A percentile compares a stretch with the other conserved stretches of the same genome.
phyloP scores from a whole-genome alignment of 176 grass and related monocot species.

The Ananas comosus region DNA sequence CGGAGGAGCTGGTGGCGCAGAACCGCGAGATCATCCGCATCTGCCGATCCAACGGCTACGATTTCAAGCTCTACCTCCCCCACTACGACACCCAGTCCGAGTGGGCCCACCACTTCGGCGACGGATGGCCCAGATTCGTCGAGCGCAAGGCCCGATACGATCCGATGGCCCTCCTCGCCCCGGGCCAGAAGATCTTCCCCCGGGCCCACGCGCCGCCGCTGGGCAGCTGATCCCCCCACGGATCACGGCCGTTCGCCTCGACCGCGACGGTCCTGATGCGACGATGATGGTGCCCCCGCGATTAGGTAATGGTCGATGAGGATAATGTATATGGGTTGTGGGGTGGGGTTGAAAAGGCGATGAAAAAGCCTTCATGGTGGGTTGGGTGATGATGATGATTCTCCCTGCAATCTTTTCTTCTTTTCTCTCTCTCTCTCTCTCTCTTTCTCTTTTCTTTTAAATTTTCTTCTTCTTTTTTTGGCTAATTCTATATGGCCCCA shows the following conservation, averaged over 20 bases:
- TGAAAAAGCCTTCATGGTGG: not conserved
- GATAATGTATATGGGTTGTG: not conserved
- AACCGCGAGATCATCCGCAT: constrained; percentile 43
- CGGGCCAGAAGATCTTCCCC: constrained; percentile 78
- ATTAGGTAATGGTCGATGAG: too few species aligned
- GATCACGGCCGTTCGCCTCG: constrained; percentile 9
- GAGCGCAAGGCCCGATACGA: constrained; percentile 63
- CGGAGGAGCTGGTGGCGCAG: constrained; percentile 56
- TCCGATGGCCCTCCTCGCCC: constrained; percentile 57
- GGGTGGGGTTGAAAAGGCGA: not conserved
- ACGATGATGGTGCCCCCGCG: not conserved
- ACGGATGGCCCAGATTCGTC: constrained; percentile 56
- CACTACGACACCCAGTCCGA: constrained; percentile 40
- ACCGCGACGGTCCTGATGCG: constrained; percentile 17
- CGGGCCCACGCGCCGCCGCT: constrained; percentile 9
- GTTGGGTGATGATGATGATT: not conserved
- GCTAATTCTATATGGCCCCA: not conserved
- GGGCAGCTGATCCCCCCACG: not conserved
- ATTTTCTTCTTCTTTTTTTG: not conserved
- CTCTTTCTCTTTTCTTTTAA: not conserved
- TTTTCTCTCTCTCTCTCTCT: not conserved
- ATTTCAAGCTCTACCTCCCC: constrained; percentile 89
- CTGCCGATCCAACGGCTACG: constrained; percentile 63
- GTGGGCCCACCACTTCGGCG: constrained; percentile 68
- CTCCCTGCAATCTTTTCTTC: not conserved